These are phyloP conservation scores for Fusarium sarcochroum DNA, from an alignment of 2,329 filamentous ascomycete species.

Conservation along the genomic window DNA sequence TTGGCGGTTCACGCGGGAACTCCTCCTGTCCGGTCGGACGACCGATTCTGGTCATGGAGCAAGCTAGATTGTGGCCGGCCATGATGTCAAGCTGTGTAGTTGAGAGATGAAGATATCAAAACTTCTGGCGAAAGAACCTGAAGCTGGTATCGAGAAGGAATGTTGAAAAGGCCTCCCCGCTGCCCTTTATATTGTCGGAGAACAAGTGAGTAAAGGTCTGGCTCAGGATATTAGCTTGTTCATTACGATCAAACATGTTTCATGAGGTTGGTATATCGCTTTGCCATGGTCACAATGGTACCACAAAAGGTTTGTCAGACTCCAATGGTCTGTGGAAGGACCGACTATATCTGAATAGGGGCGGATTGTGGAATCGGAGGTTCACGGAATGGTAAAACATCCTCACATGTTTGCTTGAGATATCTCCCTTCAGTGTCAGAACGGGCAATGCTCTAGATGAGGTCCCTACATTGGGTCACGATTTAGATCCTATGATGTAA, in stretches of 20 bases:
- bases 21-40: conserved; percentile 10
- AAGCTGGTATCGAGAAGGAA: neutral
- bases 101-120: neutral
- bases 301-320: conserved; percentile 24
- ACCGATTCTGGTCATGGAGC: conserved; percentile 4
- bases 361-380: neutral
- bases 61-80: neutral
- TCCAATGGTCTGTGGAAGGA: conserved; percentile 10
- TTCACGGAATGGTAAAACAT: neutral
- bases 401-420: neutral
- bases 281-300: conserved; percentile 3
- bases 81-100: neutral
- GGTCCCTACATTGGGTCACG: neutral
- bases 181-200: neutral
- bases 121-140: neutral
- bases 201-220: neutral
- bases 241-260: conserved; percentile 17
- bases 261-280: conserved; percentile 12
- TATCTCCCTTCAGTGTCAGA: neutral
- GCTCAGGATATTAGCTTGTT: neutral
- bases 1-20: conserved; percentile 28
- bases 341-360: conserved; percentile 18
- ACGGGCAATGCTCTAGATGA: neutral
- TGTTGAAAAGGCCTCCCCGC: neutral
- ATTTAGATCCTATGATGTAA: neutral